Conservation (phyloP, 257 asterid species). For the Gentiana dahurica region DNA sequence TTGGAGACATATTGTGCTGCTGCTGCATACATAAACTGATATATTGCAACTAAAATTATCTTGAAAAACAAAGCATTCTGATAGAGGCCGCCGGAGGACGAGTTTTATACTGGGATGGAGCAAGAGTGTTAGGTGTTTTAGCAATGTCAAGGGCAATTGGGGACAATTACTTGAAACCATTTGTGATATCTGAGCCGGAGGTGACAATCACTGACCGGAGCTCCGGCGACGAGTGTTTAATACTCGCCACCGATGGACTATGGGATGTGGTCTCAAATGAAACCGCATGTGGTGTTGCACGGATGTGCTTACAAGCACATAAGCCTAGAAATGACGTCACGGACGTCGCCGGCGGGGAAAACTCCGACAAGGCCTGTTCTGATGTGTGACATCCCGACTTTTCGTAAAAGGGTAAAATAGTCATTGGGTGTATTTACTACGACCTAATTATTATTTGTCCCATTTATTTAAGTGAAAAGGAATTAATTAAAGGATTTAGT, state of each 20-base stretch:
- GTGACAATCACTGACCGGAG: slow-evolving; percentile 55
- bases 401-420: too few species aligned
- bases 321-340: background rate
- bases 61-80: too few species aligned
- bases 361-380: slow-evolving; percentile 33
- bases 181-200: slow-evolving; percentile 63
- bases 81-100: slow-evolving; percentile 74
- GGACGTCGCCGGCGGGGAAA: background rate
- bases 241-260: slow-evolving; percentile 65
- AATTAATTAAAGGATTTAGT: too few species aligned
- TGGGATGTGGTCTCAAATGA: slow-evolving; percentile 82
- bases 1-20: too few species aligned
- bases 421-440: too few species aligned
- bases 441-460: too few species aligned
- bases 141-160: slow-evolving; percentile 94
- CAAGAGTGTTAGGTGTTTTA: slow-evolving; percentile 72
- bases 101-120: slow-evolving; percentile 69
- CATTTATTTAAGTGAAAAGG: too few species aligned
- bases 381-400: slow-evolving; percentile 69
- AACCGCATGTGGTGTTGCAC: slow-evolving; percentile 55
- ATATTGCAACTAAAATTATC: too few species aligned
- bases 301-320: slow-evolving; percentile 37
- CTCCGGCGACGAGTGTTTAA: slow-evolving; percentile 60
- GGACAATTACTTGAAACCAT: slow-evolving; percentile 69
- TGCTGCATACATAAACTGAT: too few species aligned